Percentiles rank a stretch among this genome's conserved stretches.
Conservation (phyloP, 2,329 filamentous ascomycete species). For the Neofusicoccum sp. region DNA sequence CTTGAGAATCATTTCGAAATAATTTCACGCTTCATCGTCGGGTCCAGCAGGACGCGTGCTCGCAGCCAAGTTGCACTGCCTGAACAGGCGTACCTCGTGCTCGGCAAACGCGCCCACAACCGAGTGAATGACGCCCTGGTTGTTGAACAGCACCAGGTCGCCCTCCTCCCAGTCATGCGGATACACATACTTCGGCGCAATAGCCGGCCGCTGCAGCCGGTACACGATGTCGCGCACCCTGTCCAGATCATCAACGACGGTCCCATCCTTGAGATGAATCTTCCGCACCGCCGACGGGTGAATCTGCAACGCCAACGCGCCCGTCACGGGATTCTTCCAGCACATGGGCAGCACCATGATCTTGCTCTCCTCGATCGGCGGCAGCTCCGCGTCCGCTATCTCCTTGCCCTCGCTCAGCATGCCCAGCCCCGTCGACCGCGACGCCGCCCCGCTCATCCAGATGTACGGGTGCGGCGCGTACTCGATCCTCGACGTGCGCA, state of each 20-base stretch:
- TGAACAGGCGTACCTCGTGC: conserved; percentile 73
- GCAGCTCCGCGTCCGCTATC: conserved; percentile 61
- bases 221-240: conserved; percentile 72
- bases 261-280: conserved; percentile 68
- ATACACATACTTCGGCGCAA: conserved; percentile 69
- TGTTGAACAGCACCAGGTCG: conserved; percentile 78
- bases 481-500: conserved; percentile 66
- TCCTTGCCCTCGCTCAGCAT: conserved; percentile 68
- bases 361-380: conserved; percentile 65
- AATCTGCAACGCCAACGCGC: conserved; percentile 69
- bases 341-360: conserved; percentile 75
- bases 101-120: conserved; percentile 75
- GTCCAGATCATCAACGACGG: conserved; percentile 68
- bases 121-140: conserved; percentile 72
- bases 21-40: not conserved
- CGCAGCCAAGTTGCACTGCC: conserved; percentile 79
- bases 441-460: conserved; percentile 74
- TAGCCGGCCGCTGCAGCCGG: conserved; percentile 70
- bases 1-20: not conserved
- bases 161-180: conserved; percentile 77
- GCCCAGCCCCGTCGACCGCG: conserved; percentile 70
- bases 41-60: conserved; percentile 37
- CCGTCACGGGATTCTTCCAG: conserved; percentile 76
- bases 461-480: conserved; percentile 81
- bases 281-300: conserved; percentile 72